Evolutionary conservation across 2,329 filamentous ascomycete genomes (phyloP), one percentile per base, ranked within the genome.

Genomic region (Fusarium sp.): DNA sequence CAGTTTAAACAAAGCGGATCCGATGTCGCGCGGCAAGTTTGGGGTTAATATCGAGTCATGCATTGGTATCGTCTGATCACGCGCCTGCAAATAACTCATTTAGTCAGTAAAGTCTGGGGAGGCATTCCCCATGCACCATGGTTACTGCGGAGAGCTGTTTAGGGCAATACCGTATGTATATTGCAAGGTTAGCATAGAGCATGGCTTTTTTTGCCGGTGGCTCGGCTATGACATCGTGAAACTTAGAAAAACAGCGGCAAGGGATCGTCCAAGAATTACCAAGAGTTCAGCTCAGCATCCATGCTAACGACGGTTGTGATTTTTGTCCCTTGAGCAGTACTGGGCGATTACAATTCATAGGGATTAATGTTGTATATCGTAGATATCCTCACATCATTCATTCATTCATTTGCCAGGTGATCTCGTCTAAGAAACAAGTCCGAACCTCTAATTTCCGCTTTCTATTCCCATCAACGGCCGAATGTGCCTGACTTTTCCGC

Each of bases 1-100:
- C 65, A 67, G 65, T 44, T 67, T 67, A 49, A 46, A 58, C 2
- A 16, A 34, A 50, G 55, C 62, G 62, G 62, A 36, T 58, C 53
- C 52, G 26, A 38, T 28, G 23, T 13, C 9, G 11, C 41, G 18
- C 40, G 26, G 3, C 33, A 33, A 23, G 9, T n/a, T 15, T 23
- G 16, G 11, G 31, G 33, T 40, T 26, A 5, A 34, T 15, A 36
- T 50, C 56, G 50, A 62, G 57, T 53, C 37, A 62, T 62, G 12
- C 31, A 26, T 2, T 30, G 23, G n/a, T 26, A 56, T 56, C 45
- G 44, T 31, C 33, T 62, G 58, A 61, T 50, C 46, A 57, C 16
- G 23, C 36, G 28, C n/a, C 8, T 8, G 37, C 20, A 26, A 15
- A 50, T 15, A 12, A 16, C 16, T 20, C 11, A 1, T 9, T 40